Evolutionary conservation across 306 rosid genomes (phyloP), one percentile per base, ranked within the genome.

Genomic region (Lithocarpus polystachyus): DNA sequence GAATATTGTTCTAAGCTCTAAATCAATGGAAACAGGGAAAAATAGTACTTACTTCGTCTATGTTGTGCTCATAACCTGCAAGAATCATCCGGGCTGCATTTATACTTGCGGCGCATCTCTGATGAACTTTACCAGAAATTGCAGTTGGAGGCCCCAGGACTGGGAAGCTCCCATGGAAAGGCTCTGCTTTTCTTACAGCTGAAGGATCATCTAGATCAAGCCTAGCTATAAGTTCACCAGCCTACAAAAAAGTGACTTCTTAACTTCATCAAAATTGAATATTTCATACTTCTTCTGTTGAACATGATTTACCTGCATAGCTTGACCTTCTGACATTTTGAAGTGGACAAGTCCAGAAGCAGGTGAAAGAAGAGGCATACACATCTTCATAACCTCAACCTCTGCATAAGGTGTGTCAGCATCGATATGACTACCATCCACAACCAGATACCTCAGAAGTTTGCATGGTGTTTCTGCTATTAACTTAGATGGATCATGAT

Each of bases 381-480:
- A 95, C 99, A 95, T 95, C 90, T 95, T 95, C 99, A 95, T 95
- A 86, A 95, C 99, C 92, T 95, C 99, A 75, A 95, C 99, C 86
- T 95, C 99, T 60, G 97, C 97, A 87, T 89, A 95, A 54, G 99
- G 99, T 75, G 91, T 80, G 89, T 90, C 97, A 67, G 94, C 95
- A 81, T 91, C 98, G 15, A 95, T 74, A 79, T 95, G 98, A 87
- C 91, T 88, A 76, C 79, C 90, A 81, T 95, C 94, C 17, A 59
- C 70, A 81, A 95, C 86, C 86, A 95, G 81, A 86, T 85, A 93
- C 84, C 99, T 91, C 82, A 91, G 72, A 76, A 95, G 94, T 77
- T 95, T 95, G 94, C 97, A 95, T 77, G 98, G 98, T 57, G 99
- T 95, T 90, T 95, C 99, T 1, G 96, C 99, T 82, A 95, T 77